Evolutionary conservation across 768 basidiomycete genomes (phyloP).

Genomic region (Termitomyces sp.): DNA sequence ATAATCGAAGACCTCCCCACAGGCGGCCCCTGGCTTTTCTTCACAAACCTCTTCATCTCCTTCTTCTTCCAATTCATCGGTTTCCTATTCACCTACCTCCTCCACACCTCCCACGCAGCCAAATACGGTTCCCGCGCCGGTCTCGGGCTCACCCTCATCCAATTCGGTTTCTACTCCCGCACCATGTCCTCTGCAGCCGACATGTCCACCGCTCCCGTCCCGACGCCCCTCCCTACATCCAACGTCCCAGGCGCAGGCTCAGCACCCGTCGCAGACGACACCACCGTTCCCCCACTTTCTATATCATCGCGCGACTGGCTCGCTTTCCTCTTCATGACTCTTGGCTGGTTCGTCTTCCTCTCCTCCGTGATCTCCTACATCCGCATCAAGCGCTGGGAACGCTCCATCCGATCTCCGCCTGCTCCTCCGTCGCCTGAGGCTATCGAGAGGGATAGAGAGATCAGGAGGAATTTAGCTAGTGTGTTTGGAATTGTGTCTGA

Average conservation of each 20-base stretch:
- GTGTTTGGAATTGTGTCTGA: constrained; percentile 44
- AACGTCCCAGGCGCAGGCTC: neutral
- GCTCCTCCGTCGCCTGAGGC: constrained; percentile 37
- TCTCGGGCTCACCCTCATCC: constrained; percentile 48
- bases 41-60: constrained; percentile 76
- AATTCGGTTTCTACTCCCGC: constrained; percentile 79
- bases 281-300: constrained; percentile 17
- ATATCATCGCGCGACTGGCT: constrained; percentile 78
- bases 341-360: constrained; percentile 91
- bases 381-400: constrained; percentile 83
- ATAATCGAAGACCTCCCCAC: constrained; percentile 90
- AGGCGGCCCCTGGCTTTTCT: constrained; percentile 69
- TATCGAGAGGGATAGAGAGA: constrained; percentile 42
- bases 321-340: constrained; percentile 85
- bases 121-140: constrained; percentile 65
- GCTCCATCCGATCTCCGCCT: constrained; percentile 48
- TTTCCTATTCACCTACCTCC: constrained; percentile 87
- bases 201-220: neutral
- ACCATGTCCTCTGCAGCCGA: neutral
- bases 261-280: constrained; percentile 40
- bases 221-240: neutral
- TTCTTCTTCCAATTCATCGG: constrained; percentile 93
- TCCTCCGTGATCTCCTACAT: constrained; percentile 79
- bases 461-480: constrained; percentile 44
- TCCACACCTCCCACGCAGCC: constrained; percentile 88